Evolutionary conservation across 139 green algal species (phyloP).

Genomic region (Zygnema cylindricum): DNA sequence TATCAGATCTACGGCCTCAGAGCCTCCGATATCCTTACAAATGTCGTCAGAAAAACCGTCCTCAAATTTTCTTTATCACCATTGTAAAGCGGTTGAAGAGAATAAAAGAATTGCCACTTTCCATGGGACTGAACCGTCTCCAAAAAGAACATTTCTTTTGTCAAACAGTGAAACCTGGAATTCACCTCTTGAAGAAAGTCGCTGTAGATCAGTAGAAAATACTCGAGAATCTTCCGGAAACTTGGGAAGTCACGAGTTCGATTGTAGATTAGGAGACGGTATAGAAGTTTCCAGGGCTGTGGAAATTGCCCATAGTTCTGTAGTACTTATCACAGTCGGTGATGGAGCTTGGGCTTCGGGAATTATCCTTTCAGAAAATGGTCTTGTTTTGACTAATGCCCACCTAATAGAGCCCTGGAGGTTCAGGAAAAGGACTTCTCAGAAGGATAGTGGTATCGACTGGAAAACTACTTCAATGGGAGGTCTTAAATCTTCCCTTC

Average conservation of each 20-base stretch:
- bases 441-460: background rate
- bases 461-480: too few species aligned
- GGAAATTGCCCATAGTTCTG: constrained; percentile 8
- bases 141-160: too few species aligned
- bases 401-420: constrained; percentile 71
- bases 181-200: background rate
- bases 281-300: constrained; percentile 7
- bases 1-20: too few species aligned
- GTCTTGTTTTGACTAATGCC: constrained; percentile 82
- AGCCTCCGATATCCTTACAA: too few species aligned
- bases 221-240: background rate
- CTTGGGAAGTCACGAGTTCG: background rate
- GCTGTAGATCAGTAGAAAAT: background rate
- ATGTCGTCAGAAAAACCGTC: too few species aligned
- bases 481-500: background rate
- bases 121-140: too few species aligned
- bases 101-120: too few species aligned
- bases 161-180: too few species aligned
- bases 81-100: too few species aligned
- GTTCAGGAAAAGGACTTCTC: constrained; percentile 13
- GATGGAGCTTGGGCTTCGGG: constrained; percentile 72
- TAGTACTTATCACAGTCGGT: constrained; percentile 33
- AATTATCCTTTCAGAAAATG: constrained; percentile 68
- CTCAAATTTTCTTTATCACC: too few species aligned
- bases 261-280: background rate